A percentile compares a stretch with the other conserved stretches of the same genome.
Evolutionary conservation across 1,284 basidiomycete genomes (phyloP).

Genomic region (Agroathelia rolfsii): DNA sequence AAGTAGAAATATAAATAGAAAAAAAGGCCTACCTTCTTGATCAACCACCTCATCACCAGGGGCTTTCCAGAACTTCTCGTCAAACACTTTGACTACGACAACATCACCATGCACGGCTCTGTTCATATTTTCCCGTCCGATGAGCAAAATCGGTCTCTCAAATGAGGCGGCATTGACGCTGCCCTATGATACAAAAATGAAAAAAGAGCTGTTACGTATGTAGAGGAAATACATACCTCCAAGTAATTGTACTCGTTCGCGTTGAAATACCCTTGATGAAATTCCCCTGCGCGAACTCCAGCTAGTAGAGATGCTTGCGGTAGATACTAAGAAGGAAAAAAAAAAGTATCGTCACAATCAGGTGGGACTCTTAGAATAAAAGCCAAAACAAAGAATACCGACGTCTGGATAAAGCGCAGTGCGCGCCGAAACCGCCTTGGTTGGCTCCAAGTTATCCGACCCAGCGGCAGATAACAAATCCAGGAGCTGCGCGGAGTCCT

Average conservation of each 20-base stretch:
- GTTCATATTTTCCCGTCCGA: conserved; percentile 93
- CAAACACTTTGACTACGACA: conserved; percentile 85
- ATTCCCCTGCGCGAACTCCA: conserved; percentile 77
- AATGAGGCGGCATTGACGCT: conserved; percentile 71
- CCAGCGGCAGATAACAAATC: conserved; percentile 73
- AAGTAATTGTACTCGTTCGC: conserved; percentile 95
- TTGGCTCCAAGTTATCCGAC: conserved; percentile 51
- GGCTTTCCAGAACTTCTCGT: conserved; percentile 87
- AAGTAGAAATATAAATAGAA: conserved; percentile 6
- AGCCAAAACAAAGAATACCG: conserved; percentile 13
- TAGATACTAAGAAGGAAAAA: conserved; percentile 57
- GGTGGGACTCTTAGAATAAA: no score
- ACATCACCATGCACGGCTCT: conserved; percentile 90
- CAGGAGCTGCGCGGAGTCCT: conserved; percentile 53
- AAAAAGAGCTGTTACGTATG: conserved; percentile 2
- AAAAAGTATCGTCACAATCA: conserved; percentile 2
- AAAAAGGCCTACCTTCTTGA: conserved; percentile 57
- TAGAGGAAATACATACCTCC: conserved; percentile 44
- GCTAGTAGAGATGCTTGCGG: conserved; percentile 66
- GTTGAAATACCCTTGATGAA: conserved; percentile 91
- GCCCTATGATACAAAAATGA: conserved; percentile 46
- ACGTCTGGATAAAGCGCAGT: conserved; percentile 75
- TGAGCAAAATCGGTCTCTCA: conserved; percentile 73
- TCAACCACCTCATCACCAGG: conserved; percentile 91
- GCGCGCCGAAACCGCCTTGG: conserved; percentile 38